Base-by-base conservation (phyloP, 305 asterid species). In the Andrographis paniculata region DNA sequence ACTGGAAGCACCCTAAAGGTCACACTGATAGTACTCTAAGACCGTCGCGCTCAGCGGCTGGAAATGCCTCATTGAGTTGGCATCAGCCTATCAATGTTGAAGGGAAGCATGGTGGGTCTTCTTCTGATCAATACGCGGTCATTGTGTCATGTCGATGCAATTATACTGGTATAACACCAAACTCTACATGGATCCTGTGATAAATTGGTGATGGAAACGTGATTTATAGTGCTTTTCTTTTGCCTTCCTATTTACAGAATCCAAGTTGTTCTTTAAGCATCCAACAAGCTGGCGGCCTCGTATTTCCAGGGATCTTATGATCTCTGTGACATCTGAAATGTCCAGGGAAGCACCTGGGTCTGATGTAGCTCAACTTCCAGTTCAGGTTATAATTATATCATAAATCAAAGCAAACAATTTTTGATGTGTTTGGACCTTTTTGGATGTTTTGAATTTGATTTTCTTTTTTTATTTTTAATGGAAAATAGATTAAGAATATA, bases 91-190 rank as follows among this genome's bases (percentile, higher is more conserved):
- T 64, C 52, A 67, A 48, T 59, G 37, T 31, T 58, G 93, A 77
- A 60, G 66, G 55, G 40, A 73, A 73, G 58, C 76, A 66, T 53
- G 62, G 50, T 55, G 87, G 67, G 48, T 65, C 76, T 14, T 54
- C 77, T 58, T 58, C 75, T 47, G 87, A 83, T 71, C 74, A 68
- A 27, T 87, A 81, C 57, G 94, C 96, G 15, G 77, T 92, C 67
- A 84, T 92, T 56, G 95, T 84, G 47, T 92, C 99, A 52, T 87
- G 99, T 56, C 84, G 99, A 57, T 84, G 94, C 80, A 92, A 92
- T 60, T 87, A 77, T 76, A 79, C 94, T 55, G 99, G 99, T 92
- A 79, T 20, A 17, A 21, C 64, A 37, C 30, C 59, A 42, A 24
- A 48, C 45, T 45, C 45, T 52, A 17, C 24, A 19, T 28, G 21